phyloP scores from a whole-genome alignment of 352 stramenopile genomes.

The Phytophthora boehmeriae region DNA sequence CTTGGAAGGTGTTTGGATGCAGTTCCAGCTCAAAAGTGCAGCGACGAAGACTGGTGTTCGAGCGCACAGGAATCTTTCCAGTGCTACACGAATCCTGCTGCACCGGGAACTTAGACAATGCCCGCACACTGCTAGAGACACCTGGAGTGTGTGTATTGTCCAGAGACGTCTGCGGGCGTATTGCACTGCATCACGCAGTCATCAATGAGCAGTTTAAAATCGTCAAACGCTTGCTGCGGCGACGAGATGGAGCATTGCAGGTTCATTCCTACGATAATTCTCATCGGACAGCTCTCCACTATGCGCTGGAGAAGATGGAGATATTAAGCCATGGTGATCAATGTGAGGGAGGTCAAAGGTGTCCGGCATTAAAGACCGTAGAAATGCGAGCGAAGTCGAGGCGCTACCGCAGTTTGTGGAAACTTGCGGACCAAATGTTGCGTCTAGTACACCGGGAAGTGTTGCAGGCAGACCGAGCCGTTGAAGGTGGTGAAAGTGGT shows the following conservation, averaged over 20 bases:
- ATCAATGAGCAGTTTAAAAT: conserved; percentile 43
- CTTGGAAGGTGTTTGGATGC: conserved; percentile 51
- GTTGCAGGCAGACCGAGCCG: neutral
- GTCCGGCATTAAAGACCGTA: neutral
- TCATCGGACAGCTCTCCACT: conserved; percentile 45
- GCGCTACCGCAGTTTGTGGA: conserved; percentile 44
- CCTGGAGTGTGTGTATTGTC: conserved; percentile 30
- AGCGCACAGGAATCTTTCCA: conserved; percentile 39
- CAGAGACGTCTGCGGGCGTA: conserved; percentile 44
- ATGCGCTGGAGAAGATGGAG: conserved; percentile 52
- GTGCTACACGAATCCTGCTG: conserved; percentile 40
- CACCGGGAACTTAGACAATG: conserved; percentile 20
- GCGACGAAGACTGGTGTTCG: conserved; percentile 36
- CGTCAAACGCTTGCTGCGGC: conserved; percentile 37
- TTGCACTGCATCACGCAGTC: conserved; percentile 59
- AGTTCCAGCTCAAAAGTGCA: conserved; percentile 11
- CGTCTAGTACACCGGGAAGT: conserved; percentile 10
- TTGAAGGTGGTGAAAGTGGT: conserved; percentile 11
- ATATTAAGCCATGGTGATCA: conserved; percentile 13
- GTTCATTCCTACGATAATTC: conserved; percentile 46
- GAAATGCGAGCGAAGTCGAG: conserved; percentile 22
- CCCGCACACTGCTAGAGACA: conserved; percentile 24
- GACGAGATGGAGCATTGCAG: conserved; percentile 47
- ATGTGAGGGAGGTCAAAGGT: neutral
- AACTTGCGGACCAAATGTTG: conserved; percentile 45